Evolutionary conservation across 768 basidiomycete species (phyloP), one percentile per base, ranked within the genome.

Genomic region (Naganishia friedmannii): DNA sequence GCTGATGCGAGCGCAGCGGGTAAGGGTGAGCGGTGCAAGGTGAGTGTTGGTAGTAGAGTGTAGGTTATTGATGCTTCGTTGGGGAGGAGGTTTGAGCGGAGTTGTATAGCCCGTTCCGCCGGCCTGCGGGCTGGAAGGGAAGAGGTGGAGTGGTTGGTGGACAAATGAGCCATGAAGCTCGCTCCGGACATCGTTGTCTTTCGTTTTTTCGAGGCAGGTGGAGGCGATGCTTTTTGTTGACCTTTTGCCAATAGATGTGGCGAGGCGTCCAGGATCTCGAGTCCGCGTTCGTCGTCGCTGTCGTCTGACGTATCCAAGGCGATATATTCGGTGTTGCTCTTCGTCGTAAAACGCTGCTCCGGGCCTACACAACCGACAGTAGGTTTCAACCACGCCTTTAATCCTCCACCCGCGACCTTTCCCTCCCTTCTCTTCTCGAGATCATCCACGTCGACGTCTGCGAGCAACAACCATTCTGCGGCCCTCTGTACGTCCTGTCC

Each of bases 1-100:
- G 81, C 78, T 26, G 74, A 76, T 21, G 81, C 81, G 34, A 82
- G 70, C 0, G 74, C 53, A 0, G 80, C 60, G 0, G 78, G 70
- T 3, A 82, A 42, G 0, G 80, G 78, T 0, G 81, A 78, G 0
- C 70, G 46, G 29, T 79, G 74, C 0, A 80, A 60, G 0, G 77
- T 63, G 23, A 63, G 23, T 26, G 53, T 66, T 9, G 32, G 48
- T 0, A 51, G 17, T 26, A 39, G 21, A 26, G 32, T 12, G 32
- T 48, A 55, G 56, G 29, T 6, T 37, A 60, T 48, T 48, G 45
- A n/a, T 21, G 53, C 26, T 45, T 63, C 60, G 5, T 46, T 13
- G 42, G 23, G 39, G 15, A 9, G 13, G 21, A 63, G 42, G 12
- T 4, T 63, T 34, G 60, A 63, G 26, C 42, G 37, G 9, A 63